Conservation (phyloP, 2,329 filamentous ascomycete genomes). For the Hypoxylon rubiginosum region DNA sequence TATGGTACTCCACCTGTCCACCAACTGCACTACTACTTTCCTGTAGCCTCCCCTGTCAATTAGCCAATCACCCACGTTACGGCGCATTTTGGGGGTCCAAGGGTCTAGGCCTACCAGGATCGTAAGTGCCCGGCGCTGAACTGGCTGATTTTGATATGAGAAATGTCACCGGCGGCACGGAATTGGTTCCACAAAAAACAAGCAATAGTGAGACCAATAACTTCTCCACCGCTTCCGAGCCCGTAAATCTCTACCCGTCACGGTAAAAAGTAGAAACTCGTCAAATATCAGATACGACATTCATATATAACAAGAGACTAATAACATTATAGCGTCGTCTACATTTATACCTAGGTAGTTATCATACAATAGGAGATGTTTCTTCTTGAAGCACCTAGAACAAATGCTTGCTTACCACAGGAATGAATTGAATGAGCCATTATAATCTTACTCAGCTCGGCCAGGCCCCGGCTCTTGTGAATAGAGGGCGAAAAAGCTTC, state of each 20-base stretch:
- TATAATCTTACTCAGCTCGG: conserved; percentile 1
- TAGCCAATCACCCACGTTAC: background rate
- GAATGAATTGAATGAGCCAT: background rate
- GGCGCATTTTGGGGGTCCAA: background rate
- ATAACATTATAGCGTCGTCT: background rate
- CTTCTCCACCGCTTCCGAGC: conserved; percentile 1
- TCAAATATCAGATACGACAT: background rate
- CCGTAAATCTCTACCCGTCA: background rate
- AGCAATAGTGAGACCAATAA: background rate
- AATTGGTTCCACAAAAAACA: background rate
- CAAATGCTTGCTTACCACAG: background rate
- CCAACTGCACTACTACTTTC: background rate
- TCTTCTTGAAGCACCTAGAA: background rate
- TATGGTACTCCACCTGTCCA: too few relatives aligned
- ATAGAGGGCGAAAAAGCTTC: background rate
- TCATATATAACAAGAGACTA: background rate
- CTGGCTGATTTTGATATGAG: background rate
- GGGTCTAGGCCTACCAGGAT: background rate
- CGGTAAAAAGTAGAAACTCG: background rate
- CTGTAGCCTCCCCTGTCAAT: background rate
- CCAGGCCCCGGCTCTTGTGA: background rate
- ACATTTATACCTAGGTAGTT: background rate
- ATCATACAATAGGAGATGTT: background rate
- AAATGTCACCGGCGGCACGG: conserved; percentile 1
- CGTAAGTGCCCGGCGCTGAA: background rate